A percentile compares a stretch with the other conserved stretches of the same genome.
phyloP scores from a whole-genome alignment of 2,329 filamentous ascomycete species.

The Botrytis galanthina region DNA sequence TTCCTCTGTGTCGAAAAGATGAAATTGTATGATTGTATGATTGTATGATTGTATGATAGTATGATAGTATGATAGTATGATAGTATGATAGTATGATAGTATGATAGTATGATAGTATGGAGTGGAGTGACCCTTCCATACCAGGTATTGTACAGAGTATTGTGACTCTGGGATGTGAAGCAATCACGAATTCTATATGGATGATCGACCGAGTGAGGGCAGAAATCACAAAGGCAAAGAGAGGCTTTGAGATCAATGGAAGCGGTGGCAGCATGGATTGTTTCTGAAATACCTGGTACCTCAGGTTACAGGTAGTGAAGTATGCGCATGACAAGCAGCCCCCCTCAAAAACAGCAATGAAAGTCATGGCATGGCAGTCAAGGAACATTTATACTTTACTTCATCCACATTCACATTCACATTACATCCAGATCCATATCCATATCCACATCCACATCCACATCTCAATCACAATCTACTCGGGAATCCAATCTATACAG shows the following conservation, averaged over 20 bases:
- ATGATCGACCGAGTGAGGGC: no score
- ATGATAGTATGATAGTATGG: no score
- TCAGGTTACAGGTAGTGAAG: neutral
- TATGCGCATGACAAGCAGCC: slow-evolving; percentile 6
- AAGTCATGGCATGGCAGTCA: neutral
- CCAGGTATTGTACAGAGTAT: neutral
- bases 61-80: neutral
- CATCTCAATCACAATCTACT: neutral
- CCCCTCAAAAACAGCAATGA: neutral
- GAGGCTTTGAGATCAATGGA: neutral
- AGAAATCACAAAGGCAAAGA: neutral
- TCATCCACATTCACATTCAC: neutral
- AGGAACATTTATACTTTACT: neutral
- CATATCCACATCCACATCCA: neutral
- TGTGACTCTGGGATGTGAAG: neutral
- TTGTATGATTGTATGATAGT: neutral
- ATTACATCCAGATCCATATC: neutral
- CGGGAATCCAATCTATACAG: neutral
- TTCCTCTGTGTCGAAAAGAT: neutral
- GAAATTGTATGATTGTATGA: neutral
- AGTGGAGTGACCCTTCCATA: no score
- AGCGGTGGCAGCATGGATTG: slow-evolving; percentile 2
- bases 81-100: neutral
- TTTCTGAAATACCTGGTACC: neutral
- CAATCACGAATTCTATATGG: neutral